Percentiles rank a stretch among this genome's conserved stretches.
Evolutionary conservation across 352 stramenopile species (phyloP).

Genomic region (Globisporangium parvum): DNA sequence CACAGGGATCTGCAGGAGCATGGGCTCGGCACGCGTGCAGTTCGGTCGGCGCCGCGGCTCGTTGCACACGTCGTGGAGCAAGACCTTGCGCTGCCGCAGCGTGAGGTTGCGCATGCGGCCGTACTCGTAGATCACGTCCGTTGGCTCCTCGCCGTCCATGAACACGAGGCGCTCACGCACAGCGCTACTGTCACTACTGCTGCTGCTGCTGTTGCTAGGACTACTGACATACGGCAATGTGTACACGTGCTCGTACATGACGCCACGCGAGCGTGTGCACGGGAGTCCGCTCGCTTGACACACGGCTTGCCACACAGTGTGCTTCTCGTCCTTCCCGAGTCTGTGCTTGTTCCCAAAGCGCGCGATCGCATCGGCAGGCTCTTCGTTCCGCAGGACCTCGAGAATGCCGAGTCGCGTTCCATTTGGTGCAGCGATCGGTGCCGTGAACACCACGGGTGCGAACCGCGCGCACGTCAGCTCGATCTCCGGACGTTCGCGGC

Average conservation of each 20-base stretch:
- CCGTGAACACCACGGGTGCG: slow-evolving; percentile 49
- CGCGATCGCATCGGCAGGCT: slow-evolving; percentile 64
- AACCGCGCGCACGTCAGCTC: slow-evolving; percentile 45
- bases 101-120: slow-evolving; percentile 28
- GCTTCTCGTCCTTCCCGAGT: slow-evolving; percentile 50
- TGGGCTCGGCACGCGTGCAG: slow-evolving; percentile 69
- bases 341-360: slow-evolving; percentile 72
- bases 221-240: slow-evolving; percentile 33
- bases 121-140: slow-evolving; percentile 77
- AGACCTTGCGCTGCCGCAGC: slow-evolving; percentile 40
- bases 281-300: slow-evolving; percentile 44
- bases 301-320: slow-evolving; percentile 40
- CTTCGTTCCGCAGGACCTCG: slow-evolving; percentile 55
- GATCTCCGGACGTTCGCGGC: slow-evolving; percentile 6
- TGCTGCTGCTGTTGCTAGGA: too few relatives aligned
- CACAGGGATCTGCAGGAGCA: slow-evolving; percentile 63
- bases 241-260: slow-evolving; percentile 61
- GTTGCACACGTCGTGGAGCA: slow-evolving; percentile 67
- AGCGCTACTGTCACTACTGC: too few relatives aligned
- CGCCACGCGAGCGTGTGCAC: slow-evolving; percentile 44
- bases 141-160: slow-evolving; percentile 64
- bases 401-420: slow-evolving; percentile 53
- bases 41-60: slow-evolving; percentile 56
- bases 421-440: slow-evolving; percentile 55
- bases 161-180: slow-evolving; percentile 57